Percentiles rank a stretch among this genome's conserved stretches.
These are phyloP conservation scores for Torulaspora pretoriensis DNA, from an alignment of 1,139 yeast genomes.

Conservation along the genomic window DNA sequence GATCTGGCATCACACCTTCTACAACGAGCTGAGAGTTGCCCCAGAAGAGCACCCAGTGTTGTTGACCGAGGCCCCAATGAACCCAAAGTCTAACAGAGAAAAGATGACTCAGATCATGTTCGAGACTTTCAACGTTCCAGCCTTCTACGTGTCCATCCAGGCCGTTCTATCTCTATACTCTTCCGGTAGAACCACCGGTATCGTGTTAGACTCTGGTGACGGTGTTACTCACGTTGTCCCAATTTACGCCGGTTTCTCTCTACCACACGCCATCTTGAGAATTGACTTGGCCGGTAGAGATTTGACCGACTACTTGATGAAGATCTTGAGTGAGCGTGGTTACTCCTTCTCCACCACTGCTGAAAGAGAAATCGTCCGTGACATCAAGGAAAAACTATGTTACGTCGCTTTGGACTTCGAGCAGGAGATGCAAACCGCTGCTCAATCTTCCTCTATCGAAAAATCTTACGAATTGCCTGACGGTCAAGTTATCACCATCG, in stretches of 20 bases:
- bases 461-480: constrained; percentile 99
- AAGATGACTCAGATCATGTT: constrained; percentile 99
- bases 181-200: constrained; percentile 99
- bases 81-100: constrained; percentile 99
- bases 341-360: constrained; percentile 98
- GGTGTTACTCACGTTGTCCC: constrained; percentile 99
- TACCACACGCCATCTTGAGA: constrained; percentile 98
- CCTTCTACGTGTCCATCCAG: constrained; percentile 97
- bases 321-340: constrained; percentile 97
- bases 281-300: constrained; percentile 99
- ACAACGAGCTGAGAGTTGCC: constrained; percentile 97
- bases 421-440: constrained; percentile 98
- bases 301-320: constrained; percentile 97
- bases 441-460: constrained; percentile 97
- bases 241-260: constrained; percentile 98
- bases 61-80: constrained; percentile 98
- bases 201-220: constrained; percentile 98
- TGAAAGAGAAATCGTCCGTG: constrained; percentile 99
- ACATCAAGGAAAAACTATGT: constrained; percentile 98
- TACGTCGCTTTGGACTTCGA: constrained; percentile 95
- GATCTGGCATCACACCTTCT: constrained; percentile 98
- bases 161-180: constrained; percentile 97
- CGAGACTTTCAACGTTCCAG: constrained; percentile 99
- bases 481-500: constrained; percentile 98
- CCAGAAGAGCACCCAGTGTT: constrained; percentile 98